phyloP scores from a whole-genome alignment of 1,284 basidiomycete genomes.

The Ceratobasidium sp. region DNA sequence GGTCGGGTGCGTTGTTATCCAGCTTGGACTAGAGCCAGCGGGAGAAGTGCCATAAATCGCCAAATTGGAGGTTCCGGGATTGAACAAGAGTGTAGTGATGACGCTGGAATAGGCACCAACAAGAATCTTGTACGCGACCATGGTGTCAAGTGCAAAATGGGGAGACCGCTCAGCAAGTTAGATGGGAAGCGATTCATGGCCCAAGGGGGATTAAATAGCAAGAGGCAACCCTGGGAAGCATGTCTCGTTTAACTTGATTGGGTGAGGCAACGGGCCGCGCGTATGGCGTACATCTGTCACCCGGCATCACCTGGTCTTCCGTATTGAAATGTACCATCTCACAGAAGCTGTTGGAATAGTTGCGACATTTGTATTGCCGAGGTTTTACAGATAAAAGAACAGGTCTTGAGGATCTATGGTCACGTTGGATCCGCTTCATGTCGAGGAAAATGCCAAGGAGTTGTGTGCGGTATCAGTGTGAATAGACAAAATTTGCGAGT shows the following conservation, averaged over 20 bases:
- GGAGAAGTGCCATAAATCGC: constrained; percentile 36
- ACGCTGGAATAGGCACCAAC: constrained; percentile 45
- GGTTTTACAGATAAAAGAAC: constrained; percentile 26
- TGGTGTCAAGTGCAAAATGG: background rate
- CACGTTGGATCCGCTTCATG: background rate
- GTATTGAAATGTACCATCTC: background rate
- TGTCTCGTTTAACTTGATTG: constrained; percentile 13
- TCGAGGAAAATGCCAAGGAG: background rate
- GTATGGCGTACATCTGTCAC: background rate
- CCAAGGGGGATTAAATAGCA: constrained; percentile 12
- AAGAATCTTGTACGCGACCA: constrained; percentile 41
- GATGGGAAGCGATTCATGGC: background rate
- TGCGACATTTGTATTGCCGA: constrained; percentile 20
- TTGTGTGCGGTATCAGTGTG: background rate
- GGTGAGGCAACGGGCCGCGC: constrained; percentile 19
- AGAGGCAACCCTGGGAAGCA: background rate
- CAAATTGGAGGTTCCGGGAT: constrained; percentile 37
- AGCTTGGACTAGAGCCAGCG: constrained; percentile 45
- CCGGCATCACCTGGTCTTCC: background rate
- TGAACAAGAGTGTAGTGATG: constrained; percentile 46
- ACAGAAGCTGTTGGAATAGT: background rate
- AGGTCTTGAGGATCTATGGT: background rate
- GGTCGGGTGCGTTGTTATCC: constrained; percentile 44
- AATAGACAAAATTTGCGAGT: too few relatives aligned
- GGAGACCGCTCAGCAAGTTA: background rate